Base-by-base conservation (phyloP, 2,329 filamentous ascomycete species). In the Epichloe typhina region DNA sequence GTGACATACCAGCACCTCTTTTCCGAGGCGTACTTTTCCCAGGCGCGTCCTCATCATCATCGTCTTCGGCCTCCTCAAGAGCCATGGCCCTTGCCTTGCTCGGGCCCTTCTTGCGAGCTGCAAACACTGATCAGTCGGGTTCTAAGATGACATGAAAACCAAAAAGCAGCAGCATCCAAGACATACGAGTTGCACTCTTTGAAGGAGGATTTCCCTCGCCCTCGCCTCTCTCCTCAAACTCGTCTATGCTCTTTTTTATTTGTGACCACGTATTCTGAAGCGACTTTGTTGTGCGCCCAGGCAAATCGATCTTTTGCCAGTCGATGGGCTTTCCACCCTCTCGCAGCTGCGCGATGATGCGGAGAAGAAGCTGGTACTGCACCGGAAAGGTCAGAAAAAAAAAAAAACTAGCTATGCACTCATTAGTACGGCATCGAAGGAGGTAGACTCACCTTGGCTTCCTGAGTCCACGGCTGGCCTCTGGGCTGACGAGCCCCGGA, bases 231-330 rank as follows among this genome's bases (percentile, higher is more conserved):
- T 53, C 44, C 46, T 69, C 66, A 15, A 71, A 57, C 0, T 69
- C 68, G 0, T 59, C 57, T 9, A 69, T 62, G 3, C 59, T 56
- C 35, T 69, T 69, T 26, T 63, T 61, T 21, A 70, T 61, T 11
- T 58, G 62, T 1, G 62, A 63, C 68, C 67, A 71, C 50, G 62
- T 60, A 41, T 66, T 64, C 54, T 66, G 59, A 0, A 71, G 54
- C 2, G 65, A 66, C 53, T 71, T 71, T 21, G 57, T 52, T 2
- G 66, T 69, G 7, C 69, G 66, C 0, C 64, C 66, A 0, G 65
- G 63, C 60, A 71, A 68, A 23, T 57, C 55, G 26, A 71, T 57
- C 3, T 54, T 54, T 2, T 53, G 51, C 67, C 67, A 71, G 44
- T 67, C 65, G 54, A 70, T 66, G 5, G 56, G 17, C 12, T 59